Conservation (phyloP, 2,329 filamentous ascomycete genomes). For the Drechslerella stenobrocha region DNA sequence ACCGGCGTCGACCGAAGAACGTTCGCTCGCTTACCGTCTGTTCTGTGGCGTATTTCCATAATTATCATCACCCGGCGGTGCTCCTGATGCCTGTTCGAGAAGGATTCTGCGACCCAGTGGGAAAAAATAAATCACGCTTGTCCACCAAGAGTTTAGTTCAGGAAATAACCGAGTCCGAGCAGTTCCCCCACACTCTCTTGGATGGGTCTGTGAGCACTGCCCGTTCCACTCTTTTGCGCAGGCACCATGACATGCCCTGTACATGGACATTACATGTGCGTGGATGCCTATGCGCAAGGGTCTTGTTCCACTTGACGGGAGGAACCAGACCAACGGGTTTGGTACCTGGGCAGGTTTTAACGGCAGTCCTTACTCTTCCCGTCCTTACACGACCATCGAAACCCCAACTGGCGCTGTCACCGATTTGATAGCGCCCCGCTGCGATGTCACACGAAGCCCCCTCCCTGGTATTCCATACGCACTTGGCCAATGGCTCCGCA, state of each 20-base stretch:
- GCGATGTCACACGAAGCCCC: slow-evolving; percentile 30
- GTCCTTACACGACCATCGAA: not conserved
- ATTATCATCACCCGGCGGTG: slow-evolving; percentile 46
- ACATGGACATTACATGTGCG: not conserved
- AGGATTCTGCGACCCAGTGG: slow-evolving; percentile 45
- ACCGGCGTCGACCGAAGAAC: slow-evolving; percentile 11
- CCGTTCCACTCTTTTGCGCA: slow-evolving; percentile 6
- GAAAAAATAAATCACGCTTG: slow-evolving; percentile 48
- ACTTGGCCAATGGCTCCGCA: slow-evolving; percentile 29
- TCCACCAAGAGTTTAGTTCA: slow-evolving; percentile 8
- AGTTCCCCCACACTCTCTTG: slow-evolving; percentile 14
- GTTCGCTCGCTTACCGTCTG: slow-evolving; percentile 15
- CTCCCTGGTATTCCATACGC: slow-evolving; percentile 7
- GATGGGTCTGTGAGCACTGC: slow-evolving; percentile 35
- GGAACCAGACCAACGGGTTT: slow-evolving; percentile 21
- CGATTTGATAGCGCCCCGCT: not conserved
- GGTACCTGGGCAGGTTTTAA: slow-evolving; percentile 40
- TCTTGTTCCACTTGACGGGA: slow-evolving; percentile 3
- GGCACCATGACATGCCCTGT: slow-evolving; percentile 6
- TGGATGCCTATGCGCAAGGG: too few relatives aligned
- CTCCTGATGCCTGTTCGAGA: slow-evolving; percentile 43
- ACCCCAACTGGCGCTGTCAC: not conserved
- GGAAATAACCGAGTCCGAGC: slow-evolving; percentile 37
- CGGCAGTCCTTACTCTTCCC: slow-evolving; percentile 2
- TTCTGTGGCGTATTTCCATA: slow-evolving; percentile 49